Evolutionary conservation across 1,139 yeast species (phyloP).

Genomic region (Diutina ranongensis): DNA sequence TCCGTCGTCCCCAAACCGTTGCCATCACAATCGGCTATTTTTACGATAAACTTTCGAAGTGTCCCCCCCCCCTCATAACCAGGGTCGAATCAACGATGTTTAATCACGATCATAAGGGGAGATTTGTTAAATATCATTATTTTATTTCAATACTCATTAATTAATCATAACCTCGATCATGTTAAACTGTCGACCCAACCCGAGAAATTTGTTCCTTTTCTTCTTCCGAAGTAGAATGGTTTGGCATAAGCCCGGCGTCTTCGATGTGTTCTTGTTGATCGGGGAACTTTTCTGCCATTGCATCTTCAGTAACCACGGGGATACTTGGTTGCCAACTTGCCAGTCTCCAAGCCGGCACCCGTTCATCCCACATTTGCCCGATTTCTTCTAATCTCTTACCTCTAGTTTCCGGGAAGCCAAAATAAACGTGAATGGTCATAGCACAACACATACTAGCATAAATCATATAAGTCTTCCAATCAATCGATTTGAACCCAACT

Average conservation of each 20-base stretch:
- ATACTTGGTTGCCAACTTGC: conserved; percentile 26
- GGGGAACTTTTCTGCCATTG: conserved; percentile 24
- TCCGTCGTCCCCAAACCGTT: too few species aligned
- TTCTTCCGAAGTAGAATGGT: conserved; percentile 1
- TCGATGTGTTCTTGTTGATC: neutral
- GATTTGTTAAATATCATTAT: too few species aligned
- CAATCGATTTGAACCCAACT: conserved; percentile 28
- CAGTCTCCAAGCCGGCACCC: conserved; percentile 52
- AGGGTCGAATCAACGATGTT: too few species aligned
- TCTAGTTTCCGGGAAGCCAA: conserved; percentile 56
- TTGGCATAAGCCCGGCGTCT: neutral
- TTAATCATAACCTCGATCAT: too few species aligned
- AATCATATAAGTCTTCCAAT: conserved; percentile 37
- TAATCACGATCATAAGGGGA: too few species aligned
- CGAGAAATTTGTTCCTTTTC: conserved; percentile 6
- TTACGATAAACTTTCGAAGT: too few species aligned
- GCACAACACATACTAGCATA: conserved; percentile 29
- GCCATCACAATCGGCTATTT: too few species aligned
- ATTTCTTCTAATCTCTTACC: conserved; percentile 56
- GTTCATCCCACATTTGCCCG: conserved; percentile 46
- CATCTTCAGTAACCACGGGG: conserved; percentile 32
- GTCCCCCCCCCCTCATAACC: too few species aligned
- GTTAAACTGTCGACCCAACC: too few species aligned
- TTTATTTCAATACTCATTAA: too few species aligned
- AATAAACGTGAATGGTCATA: conserved; percentile 51